A percentile compares a stretch with the other conserved stretches of the same genome.
Conservation (phyloP, 31 red algal genomes). For the Endocladia muricata region DNA sequence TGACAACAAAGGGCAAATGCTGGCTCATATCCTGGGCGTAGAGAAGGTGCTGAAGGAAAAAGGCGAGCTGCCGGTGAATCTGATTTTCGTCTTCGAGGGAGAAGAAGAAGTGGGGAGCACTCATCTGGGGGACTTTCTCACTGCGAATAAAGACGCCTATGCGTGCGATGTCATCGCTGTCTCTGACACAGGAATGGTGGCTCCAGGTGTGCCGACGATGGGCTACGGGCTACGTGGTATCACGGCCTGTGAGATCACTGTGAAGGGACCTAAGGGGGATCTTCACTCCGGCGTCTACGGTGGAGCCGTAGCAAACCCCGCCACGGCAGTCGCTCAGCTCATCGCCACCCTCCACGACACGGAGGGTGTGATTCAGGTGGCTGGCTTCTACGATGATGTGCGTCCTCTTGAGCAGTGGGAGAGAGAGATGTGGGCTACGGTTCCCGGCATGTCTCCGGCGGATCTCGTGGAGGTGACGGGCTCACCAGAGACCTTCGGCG, state of each 20-base stretch:
- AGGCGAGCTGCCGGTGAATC: constrained; percentile 41
- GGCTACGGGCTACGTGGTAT: constrained; percentile 35
- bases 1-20: constrained; percentile 70
- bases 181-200: constrained; percentile 38
- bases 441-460: no score
- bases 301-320: constrained; percentile 55
- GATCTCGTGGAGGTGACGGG: not conserved
- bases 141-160: not conserved
- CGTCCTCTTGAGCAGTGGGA: constrained; percentile 5
- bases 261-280: constrained; percentile 29
- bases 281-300: constrained; percentile 68
- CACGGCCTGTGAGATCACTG: constrained; percentile 17
- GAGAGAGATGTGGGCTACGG: not conserved
- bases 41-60: constrained; percentile 11
- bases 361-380: constrained; percentile 22
- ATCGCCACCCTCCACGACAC: constrained; percentile 26
- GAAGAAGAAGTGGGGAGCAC: constrained; percentile 77
- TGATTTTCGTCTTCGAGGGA: constrained; percentile 78
- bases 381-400: constrained; percentile 60
- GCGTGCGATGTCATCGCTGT: constrained; percentile 34
- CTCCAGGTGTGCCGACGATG: constrained; percentile 3
- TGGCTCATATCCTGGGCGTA: constrained; percentile 21
- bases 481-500: not conserved
- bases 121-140: constrained; percentile 16
- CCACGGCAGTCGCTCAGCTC: constrained; percentile 25